Percentiles rank a stretch among this genome's conserved stretches.
phyloP scores from a whole-genome alignment of 2,329 filamentous ascomycete species.

The Thelonectria blattea region DNA sequence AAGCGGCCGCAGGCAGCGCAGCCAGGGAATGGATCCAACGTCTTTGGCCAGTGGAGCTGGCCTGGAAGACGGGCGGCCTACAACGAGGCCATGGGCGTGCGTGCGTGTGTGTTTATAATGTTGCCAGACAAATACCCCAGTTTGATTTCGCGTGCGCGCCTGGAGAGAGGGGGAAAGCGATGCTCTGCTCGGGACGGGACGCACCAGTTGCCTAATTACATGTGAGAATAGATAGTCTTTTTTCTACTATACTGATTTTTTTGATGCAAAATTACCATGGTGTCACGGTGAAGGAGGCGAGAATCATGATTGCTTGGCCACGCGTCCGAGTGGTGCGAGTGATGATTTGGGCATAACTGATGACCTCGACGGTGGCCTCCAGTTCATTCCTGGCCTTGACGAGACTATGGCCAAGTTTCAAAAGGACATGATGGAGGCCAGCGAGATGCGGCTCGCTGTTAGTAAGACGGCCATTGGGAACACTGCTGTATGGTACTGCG shows the following conservation, averaged over 20 bases:
- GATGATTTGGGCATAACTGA: neutral
- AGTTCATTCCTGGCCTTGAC: no score
- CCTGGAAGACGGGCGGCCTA: conserved; percentile 1
- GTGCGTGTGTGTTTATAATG: conserved; percentile 19
- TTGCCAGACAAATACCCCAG: conserved; percentile 18
- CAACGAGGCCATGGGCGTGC: conserved; percentile 9
- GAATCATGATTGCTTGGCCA: neutral
- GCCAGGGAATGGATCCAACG: neutral
- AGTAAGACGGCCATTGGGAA: no score
- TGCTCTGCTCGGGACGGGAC: conserved; percentile 6
- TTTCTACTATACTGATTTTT: neutral
- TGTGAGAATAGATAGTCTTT: conserved; percentile 17
- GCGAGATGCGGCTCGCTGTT: no score
- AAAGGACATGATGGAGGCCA: no score
- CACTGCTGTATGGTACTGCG: no score
- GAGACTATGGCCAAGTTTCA: no score
- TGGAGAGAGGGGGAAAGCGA: conserved; percentile 3
- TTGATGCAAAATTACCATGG: neutral
- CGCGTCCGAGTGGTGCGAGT: neutral
- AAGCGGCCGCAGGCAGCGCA: neutral
- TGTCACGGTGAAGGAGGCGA: no score
- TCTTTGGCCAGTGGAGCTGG: conserved; percentile 7
- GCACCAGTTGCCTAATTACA: conserved; percentile 16
- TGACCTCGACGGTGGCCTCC: neutral
- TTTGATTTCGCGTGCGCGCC: conserved; percentile 21